These are phyloP conservation scores for Carex cristatella DNA, from an alignment of 176 grass and related monocot genomes.

Conservation along the genomic window DNA sequence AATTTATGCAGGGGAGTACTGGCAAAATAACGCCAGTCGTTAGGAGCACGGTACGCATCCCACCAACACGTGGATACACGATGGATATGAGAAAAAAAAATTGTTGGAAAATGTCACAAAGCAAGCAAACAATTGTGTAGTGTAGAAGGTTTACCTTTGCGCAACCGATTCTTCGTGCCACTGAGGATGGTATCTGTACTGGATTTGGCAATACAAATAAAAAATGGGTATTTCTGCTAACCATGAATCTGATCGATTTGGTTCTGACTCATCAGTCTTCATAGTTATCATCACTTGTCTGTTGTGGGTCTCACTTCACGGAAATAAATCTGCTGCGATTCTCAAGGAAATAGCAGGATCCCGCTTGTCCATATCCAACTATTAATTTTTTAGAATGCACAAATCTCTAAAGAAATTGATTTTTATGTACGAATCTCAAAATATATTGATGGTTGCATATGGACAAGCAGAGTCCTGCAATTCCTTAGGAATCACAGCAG, in stretches of 20 bases:
- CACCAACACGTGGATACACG: slow-evolving; percentile 67
- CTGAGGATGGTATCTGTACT: background rate
- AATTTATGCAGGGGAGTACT: background rate
- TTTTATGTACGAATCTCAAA: no score
- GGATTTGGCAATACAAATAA: slow-evolving; percentile 20
- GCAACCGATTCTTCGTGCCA: background rate
- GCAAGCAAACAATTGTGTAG: background rate
- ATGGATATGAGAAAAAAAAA: slow-evolving; percentile 47
- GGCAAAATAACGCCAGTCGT: slow-evolving; percentile 18
- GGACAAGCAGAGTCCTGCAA: no score
- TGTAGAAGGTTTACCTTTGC: slow-evolving; percentile 30
- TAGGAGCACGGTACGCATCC: background rate
- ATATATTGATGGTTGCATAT: no score
- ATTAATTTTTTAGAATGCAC: no score
- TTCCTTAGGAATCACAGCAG: no score
- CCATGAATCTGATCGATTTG: slow-evolving; percentile 28
- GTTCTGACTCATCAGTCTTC: slow-evolving; percentile 24
- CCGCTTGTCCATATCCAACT: no score
- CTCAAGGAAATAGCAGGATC: no score
- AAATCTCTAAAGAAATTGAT: no score
- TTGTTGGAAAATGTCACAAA: background rate
- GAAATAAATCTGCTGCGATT: no score
- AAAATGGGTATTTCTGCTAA: slow-evolving; percentile 10
- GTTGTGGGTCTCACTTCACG: background rate
- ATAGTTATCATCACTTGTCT: slow-evolving; percentile 20